Evolutionary conservation across 1,139 yeast species (phyloP), one percentile per base, ranked within the genome.

Genomic region (Pichia sp.): DNA sequence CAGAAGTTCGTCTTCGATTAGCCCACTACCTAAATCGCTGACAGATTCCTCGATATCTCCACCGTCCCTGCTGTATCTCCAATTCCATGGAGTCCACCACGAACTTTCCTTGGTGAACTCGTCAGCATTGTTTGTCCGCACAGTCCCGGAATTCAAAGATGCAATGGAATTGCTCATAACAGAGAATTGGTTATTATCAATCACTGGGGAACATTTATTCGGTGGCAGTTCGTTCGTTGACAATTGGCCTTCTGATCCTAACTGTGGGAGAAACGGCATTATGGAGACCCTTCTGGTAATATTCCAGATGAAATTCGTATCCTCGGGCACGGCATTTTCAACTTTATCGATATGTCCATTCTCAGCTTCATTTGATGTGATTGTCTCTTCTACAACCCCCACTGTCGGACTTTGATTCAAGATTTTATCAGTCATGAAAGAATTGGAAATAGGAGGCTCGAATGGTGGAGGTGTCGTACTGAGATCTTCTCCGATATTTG

Each of bases 11-110:
- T 45, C 52, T 35, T 47, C 52, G 12, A 50, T 44, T 1, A 47
- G 20, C 10, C 50, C 47, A 11, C 44, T 38, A 12, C 42, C 38
- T 10, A 21, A 30, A 8, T 48, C 52, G 40, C 41, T 42, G 4
- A 15, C 15, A 9, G 47, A 48, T 27, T 34, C 50, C 10, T 24
- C 30, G 12, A 21, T n/a, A 21, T 19, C 15, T 14, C 36, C 40
- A 7, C 15, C 8, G 18, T n/a, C 22, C 9, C 17, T 28, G 12
- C 27, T 24, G 10, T 8, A 24, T 24, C 34, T 32, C 57, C 58
- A 56, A 9, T 24, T 46, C 56, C 57, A 55, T 7, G 56, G 54
- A 15, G 30, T 28, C 55, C 54, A 55, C 49, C 52, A 50, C 4
- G 34, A 18, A 12, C 10, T 9, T n/a, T 12, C 27, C 32, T 15